Percentiles rank a stretch among this genome's conserved stretches.
phyloP scores from a whole-genome alignment of 768 basidiomycete species.

The Leucosporidium scottii region DNA sequence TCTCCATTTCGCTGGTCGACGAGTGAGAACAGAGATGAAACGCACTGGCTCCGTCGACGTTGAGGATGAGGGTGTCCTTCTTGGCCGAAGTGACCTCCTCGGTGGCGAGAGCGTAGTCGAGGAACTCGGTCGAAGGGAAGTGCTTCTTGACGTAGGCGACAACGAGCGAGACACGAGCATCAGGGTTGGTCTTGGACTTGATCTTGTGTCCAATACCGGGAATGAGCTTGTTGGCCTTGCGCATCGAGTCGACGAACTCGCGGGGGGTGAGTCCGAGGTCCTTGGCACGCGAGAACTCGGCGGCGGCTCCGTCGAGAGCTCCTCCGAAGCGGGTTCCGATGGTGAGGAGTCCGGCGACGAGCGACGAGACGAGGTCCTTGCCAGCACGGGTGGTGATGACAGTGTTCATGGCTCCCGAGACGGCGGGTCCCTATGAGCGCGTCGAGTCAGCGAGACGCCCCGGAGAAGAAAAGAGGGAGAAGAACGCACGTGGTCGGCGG shows the following conservation, averaged over 20 bases:
- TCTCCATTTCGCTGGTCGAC: neutral
- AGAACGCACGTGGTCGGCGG: conserved; percentile 71
- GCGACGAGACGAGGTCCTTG: conserved; percentile 94
- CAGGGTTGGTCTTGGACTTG: conserved; percentile 89
- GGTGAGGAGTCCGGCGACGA: conserved; percentile 91
- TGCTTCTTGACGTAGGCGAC: conserved; percentile 92
- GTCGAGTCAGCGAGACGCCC: conserved; percentile 11
- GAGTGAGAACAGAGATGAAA: neutral
- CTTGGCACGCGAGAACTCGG: conserved; percentile 87
- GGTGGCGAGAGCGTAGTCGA: conserved; percentile 67
- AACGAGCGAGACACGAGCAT: conserved; percentile 46
- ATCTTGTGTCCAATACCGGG: conserved; percentile 99
- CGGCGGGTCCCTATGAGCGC: conserved; percentile 34
- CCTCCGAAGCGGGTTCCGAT: conserved; percentile 98
- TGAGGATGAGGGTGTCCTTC: conserved; percentile 96
- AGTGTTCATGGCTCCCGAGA: conserved; percentile 85
- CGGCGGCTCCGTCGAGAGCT: conserved; percentile 92
- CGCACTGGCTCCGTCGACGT: conserved; percentile 72
- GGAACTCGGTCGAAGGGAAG: conserved; percentile 81
- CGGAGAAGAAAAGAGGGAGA: neutral
- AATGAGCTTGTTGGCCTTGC: conserved; percentile 52
- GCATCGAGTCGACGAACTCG: conserved; percentile 75
- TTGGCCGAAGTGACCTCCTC: conserved; percentile 96
- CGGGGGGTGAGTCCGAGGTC: conserved; percentile 91
- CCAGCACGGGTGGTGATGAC: conserved; percentile 99